These are phyloP conservation scores for Porcisia deanei DNA, from an alignment of 208 protist genomes.

Conservation along the genomic window DNA sequence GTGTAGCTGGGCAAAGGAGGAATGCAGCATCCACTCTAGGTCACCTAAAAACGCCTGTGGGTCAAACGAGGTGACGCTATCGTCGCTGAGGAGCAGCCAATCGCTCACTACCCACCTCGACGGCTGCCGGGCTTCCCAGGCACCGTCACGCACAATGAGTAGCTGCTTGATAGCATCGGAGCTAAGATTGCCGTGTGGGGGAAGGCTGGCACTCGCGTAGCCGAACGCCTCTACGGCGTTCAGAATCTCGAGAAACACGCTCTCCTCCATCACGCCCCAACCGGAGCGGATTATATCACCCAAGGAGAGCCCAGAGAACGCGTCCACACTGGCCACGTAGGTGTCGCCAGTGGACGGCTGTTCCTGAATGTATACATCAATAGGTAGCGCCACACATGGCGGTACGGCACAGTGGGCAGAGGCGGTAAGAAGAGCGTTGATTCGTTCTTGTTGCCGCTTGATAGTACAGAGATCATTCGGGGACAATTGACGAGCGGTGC, in stretches of 20 bases:
- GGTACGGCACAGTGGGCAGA: constrained; percentile 20
- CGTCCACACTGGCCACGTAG: constrained; percentile 67
- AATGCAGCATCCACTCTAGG: constrained; percentile 82
- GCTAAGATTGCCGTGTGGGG: constrained; percentile 78
- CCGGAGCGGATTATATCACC: constrained; percentile 83
- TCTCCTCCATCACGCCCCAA: constrained; percentile 72
- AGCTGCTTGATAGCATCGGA: constrained; percentile 64
- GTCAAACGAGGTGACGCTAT: constrained; percentile 19
- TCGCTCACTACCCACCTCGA: constrained; percentile 87
- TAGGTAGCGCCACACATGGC: constrained; percentile 51
- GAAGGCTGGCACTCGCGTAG: constrained; percentile 40
- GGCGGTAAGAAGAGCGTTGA: constrained; percentile 53
- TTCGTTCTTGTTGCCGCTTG: constrained; percentile 41
- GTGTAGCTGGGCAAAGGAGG: constrained; percentile 72
- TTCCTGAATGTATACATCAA: constrained; percentile 73
- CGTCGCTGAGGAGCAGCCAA: constrained; percentile 59
- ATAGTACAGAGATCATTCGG: constrained; percentile 3
- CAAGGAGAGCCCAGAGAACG: constrained; percentile 75
- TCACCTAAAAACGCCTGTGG: constrained; percentile 44
- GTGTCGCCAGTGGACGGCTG: constrained; percentile 42
- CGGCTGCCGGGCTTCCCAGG: constrained; percentile 48
- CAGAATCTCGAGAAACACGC: constrained; percentile 68
- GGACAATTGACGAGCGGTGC: constrained; percentile 8
- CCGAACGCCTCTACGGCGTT: constrained; percentile 67
- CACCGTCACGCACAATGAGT: constrained; percentile 64